Conservation (phyloP, 768 basidiomycete species). For the Hygrophorus pudorinus region DNA sequence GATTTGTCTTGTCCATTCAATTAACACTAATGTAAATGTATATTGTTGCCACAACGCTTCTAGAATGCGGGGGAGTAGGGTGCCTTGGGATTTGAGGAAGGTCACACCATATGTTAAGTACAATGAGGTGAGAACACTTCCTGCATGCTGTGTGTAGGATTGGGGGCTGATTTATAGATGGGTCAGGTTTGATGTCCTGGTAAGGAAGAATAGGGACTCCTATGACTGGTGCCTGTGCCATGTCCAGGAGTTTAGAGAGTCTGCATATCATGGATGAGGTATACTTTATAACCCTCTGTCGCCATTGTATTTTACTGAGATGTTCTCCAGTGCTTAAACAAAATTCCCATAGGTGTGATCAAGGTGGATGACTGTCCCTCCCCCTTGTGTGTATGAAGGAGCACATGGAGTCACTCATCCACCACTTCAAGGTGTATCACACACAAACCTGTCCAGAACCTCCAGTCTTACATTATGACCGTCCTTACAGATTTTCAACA, state of each 20-base stretch:
- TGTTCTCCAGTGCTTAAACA: conserved; percentile 72
- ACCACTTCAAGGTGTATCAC: conserved; percentile 82
- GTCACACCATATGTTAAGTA: conserved; percentile 94
- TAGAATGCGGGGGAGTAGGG: conserved; percentile 86
- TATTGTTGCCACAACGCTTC: too few species aligned
- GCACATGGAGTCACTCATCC: conserved; percentile 95
- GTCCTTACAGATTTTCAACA: conserved; percentile 72
- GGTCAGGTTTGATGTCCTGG: conserved; percentile 97
- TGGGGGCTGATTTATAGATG: conserved; percentile 15
- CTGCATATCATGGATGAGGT: conserved; percentile 79
- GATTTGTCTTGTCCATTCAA: too few species aligned
- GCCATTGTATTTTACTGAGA: neutral
- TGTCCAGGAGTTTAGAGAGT: conserved; percentile 93
- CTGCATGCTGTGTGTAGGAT: neutral
- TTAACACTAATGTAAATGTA: too few species aligned
- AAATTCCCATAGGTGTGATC: conserved; percentile 86
- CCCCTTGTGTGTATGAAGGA: conserved; percentile 99
- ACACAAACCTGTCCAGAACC: neutral
- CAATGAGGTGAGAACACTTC: conserved; percentile 51
- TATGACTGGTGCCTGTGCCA: conserved; percentile 97
- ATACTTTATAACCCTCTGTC: neutral
- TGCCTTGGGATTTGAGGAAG: conserved; percentile 93
- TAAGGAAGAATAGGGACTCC: conserved; percentile 95
- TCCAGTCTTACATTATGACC: neutral
- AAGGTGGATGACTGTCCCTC: conserved; percentile 96